Conservation (phyloP, 2,329 filamentous ascomycete genomes). For the Arthrobotrys sinensis region DNA sequence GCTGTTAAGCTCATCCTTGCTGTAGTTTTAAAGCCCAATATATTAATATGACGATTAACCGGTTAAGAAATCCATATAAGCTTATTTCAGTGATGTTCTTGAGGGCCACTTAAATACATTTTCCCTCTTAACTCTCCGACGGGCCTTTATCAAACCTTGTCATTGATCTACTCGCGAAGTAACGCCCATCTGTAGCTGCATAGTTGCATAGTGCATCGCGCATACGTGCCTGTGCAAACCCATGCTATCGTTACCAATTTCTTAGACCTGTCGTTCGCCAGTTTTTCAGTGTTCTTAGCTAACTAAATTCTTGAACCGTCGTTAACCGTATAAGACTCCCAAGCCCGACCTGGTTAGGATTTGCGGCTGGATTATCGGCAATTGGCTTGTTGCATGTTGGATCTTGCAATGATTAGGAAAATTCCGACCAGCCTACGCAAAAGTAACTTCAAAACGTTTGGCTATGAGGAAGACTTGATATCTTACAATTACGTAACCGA, state of each 20-base stretch:
- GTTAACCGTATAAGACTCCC: conserved; percentile 11
- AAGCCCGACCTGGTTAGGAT: conserved; percentile 2
- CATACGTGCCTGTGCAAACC: not conserved
- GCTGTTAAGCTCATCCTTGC: conserved; percentile 20
- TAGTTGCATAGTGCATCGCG: not conserved
- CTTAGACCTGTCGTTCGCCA: not conserved
- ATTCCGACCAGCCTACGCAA: not conserved
- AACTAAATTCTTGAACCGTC: not conserved
- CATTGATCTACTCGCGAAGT: too few species aligned
- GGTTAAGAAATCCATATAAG: not conserved
- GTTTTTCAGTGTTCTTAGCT: not conserved
- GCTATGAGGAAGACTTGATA: not conserved
- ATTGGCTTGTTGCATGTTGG: conserved; percentile 2
- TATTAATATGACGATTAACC: not conserved
- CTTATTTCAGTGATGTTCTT: not conserved
- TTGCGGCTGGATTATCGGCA: conserved; percentile 7
- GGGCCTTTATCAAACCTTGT: not conserved
- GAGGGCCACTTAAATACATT: conserved; percentile 3
- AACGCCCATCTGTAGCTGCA: too few species aligned
- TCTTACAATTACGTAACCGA: conserved; percentile 7
- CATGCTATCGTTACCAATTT: not conserved
- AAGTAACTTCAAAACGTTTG: not conserved
- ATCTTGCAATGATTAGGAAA: conserved; percentile 11
- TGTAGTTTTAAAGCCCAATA: not conserved
- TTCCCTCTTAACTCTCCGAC: not conserved